These are phyloP conservation scores for Epichloe typhina DNA, from an alignment of 2,329 filamentous ascomycete species.

Conservation along the genomic window DNA sequence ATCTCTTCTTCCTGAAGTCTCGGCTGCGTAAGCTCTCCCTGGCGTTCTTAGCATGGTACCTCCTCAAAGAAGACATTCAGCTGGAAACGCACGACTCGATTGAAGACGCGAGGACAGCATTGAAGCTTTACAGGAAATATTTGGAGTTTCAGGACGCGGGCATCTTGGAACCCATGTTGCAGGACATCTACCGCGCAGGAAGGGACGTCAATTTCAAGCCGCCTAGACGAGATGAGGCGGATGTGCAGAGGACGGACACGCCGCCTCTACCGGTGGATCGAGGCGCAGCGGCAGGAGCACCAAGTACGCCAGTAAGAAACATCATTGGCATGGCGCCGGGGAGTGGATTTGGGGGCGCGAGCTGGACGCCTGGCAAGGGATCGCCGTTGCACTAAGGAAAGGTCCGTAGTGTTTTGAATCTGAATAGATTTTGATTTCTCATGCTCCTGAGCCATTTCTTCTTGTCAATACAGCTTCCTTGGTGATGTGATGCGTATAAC, in stretches of 20 bases:
- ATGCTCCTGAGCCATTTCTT: too few relatives aligned
- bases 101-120: constrained; percentile 82
- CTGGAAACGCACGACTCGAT: constrained; percentile 87
- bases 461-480: too few relatives aligned
- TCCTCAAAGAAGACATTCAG: constrained; percentile 91
- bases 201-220: constrained; percentile 38
- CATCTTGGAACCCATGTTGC: constrained; percentile 67
- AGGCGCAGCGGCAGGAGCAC: constrained; percentile 15
- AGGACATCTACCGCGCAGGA: constrained; percentile 61
- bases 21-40: constrained; percentile 79
- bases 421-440: neutral
- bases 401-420: neutral
- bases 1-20: constrained; percentile 72
- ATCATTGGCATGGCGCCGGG: constrained; percentile 21
- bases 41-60: constrained; percentile 79
- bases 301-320: constrained; percentile 35
- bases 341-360: constrained; percentile 24
- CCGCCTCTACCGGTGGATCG: constrained; percentile 32
- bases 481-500: too few relatives aligned
- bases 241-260: constrained; percentile 36
- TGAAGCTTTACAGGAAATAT: constrained; percentile 82
- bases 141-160: constrained; percentile 80
- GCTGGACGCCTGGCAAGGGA: constrained; percentile 34
- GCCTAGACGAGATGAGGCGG: constrained; percentile 31
- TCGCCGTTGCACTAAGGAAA: constrained; percentile 19